A percentile compares a stretch with the other conserved stretches of the same genome.
Evolutionary conservation across 176 grass and related monocot species (phyloP).

Genomic region (Areca catechu): DNA sequence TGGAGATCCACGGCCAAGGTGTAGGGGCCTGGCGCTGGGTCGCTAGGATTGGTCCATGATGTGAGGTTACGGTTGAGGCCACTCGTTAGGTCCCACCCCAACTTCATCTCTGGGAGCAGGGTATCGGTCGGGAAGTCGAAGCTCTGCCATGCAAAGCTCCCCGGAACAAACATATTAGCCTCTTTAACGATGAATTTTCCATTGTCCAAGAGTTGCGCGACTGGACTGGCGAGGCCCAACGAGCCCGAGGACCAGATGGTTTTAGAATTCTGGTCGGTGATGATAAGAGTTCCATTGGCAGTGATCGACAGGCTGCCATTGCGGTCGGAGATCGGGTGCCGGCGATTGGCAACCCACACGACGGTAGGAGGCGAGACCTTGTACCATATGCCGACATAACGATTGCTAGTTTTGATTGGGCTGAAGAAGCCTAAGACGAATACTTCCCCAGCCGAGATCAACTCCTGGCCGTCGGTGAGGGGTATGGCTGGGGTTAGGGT

Average conservation of each 20-base stretch:
- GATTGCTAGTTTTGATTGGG: background rate
- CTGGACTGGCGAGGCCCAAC: background rate
- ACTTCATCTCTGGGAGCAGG: background rate
- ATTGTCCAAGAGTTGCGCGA: background rate
- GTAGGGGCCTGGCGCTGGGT: background rate
- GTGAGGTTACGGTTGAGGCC: background rate
- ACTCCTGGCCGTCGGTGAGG: background rate
- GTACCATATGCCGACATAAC: constrained; percentile 11
- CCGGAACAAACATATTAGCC: too few species aligned
- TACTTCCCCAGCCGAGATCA: background rate
- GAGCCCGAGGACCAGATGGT: background rate
- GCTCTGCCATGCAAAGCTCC: constrained; percentile 6
- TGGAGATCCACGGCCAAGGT: background rate
- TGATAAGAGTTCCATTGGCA: background rate
- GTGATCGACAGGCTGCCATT: constrained; percentile 2
- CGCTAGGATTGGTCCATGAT: background rate
- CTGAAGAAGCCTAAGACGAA: background rate
- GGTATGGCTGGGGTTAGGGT: background rate
- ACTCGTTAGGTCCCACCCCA: background rate
- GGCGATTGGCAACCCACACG: constrained; percentile 8
- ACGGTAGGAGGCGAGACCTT: background rate
- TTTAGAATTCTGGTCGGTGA: constrained; percentile 1
- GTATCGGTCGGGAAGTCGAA: constrained; percentile 4
- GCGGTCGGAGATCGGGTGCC: background rate
- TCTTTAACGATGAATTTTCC: constrained; percentile 9